Evolutionary conservation across 176 grass and related monocot species (phyloP), one percentile per base, ranked within the genome.

Genomic region (Alloteropsis semialata): DNA sequence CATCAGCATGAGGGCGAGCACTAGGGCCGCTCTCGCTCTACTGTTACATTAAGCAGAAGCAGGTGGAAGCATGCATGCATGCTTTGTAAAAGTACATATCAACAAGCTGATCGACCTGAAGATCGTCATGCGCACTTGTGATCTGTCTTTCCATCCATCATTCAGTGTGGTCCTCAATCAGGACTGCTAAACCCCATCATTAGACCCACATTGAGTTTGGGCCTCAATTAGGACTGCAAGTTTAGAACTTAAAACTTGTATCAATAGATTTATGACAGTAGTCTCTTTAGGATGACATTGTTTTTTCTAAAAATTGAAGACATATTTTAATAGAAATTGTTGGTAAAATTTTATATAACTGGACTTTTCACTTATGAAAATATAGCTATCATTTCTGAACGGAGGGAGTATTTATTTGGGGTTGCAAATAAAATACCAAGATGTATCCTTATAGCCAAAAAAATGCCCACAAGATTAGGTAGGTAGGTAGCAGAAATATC

Each of bases 161-260:
- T 39, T 70, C 16, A 78, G 48, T 46, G 70, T 87, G 78, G 78
- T 81, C 85, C n/a, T 81, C 15, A 0, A 0, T 33, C 5, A 59
- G 44, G 45, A 46, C 4, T 7, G 83, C 42, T 42, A 60, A 85
- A n/a, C 39, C 28, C 39, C 70, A 82, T 87, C 78, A 87, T 87
- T 76, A 82, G 49, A 48, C n/a, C 85, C 60, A 81, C 71, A 16
- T 24, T 61, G 38, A 29, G 36, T 17, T 30, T 54, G 27, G 25
- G 72, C 55, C 50, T 27, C 62, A n/a, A n/a, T n/a, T n/a, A n/a
- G n/a, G n/a, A n/a, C n/a, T n/a, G n/a, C n/a, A n/a, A n/a, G n/a
- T n/a, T n/a, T n/a, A n/a, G n/a, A n/a, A n/a, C n/a, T n/a, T n/a
- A n/a, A n/a, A n/a, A n/a, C n/a, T n/a, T n/a, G n/a, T n/a, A n/a